Evolutionary conservation across 1,284 basidiomycete species (phyloP), one percentile per base, ranked within the genome.

Genomic region (Pseudozyma tsukubaensis): DNA sequence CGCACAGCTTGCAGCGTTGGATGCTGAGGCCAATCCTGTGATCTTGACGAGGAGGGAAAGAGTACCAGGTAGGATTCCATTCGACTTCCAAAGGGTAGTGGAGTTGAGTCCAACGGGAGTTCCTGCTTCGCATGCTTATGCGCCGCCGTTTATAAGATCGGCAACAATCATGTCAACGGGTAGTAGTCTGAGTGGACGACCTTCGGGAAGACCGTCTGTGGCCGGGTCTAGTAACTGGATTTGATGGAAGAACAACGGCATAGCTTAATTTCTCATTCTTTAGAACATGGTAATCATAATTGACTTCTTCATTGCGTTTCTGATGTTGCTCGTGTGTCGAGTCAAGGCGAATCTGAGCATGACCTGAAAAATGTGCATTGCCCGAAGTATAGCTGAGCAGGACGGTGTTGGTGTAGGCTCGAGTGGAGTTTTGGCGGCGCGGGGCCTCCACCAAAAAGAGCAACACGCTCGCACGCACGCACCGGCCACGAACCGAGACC

Each of bases 11-110:
- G 52, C 64, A 14, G 72, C 72, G 18, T 54, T 74, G 36, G 72
- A 77, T 40, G 70, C 71, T 6, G 64, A 77, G 43, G 37, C 59
- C n/a, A 69, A 72, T 35, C 68, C 75, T n/a, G 72, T 75, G 39
- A 75, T 77, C 64, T 66, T 77, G 7, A 64, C 67, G 18, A 59
- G 51, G 51, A 49, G 75, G 7, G 69, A 64, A 45, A 45, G 71
- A 3, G 72, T 65, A 1, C 40, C 62, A 3, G 68, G 67, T 1
- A 59, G 75, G 21, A 60, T 66, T 19, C 56, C 72, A 12, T 77
- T 66, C 49, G 75, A 77, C 53, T 77, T 64, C 50, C 75, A 77
- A 53, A 49, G 48, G 40, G 71, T 77, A 21, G 54, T 71, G 2
- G 75, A 77, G 43, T 35, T 77, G 32, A 53, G 51, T 7, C 72